Conservation (phyloP, 2,329 filamentous ascomycete species). For the Aureobasidium sp. region DNA sequence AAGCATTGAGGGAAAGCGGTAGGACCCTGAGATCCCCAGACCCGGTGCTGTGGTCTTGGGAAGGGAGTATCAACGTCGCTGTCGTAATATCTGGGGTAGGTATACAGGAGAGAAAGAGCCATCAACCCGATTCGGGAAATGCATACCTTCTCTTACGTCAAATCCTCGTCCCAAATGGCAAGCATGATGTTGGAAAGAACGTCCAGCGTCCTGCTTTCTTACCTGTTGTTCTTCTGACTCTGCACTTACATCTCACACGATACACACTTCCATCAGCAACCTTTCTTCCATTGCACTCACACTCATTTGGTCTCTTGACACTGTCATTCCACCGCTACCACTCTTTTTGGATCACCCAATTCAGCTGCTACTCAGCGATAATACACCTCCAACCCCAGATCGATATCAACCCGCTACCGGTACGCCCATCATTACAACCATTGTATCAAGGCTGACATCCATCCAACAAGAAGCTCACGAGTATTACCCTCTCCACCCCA, state of each 20-base stretch:
- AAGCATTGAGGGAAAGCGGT: not conserved
- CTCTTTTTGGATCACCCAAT: conserved; percentile 2
- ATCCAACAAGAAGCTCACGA: not conserved
- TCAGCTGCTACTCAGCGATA: conserved; percentile 1
- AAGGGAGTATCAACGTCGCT: not conserved
- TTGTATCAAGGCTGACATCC: conserved; percentile 2
- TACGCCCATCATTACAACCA: not conserved
- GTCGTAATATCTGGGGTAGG: conserved; percentile 1
- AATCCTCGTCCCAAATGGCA: not conserved
- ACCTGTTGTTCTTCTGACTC: not conserved
- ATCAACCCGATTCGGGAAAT: not conserved
- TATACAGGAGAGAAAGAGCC: conserved; percentile 10
- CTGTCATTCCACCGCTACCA: not conserved
- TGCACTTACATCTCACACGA: not conserved
- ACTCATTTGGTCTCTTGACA: conserved; percentile 13
- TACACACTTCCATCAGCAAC: not conserved
- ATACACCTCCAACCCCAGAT: not conserved
- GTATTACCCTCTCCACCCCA: not conserved
- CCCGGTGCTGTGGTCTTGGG: not conserved
- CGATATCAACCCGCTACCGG: not conserved
- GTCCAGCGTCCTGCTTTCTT: not conserved
- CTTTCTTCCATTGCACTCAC: conserved; percentile 2
- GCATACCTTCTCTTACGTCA: not conserved
- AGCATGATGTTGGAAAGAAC: not conserved
- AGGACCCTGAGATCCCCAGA: not conserved